Conservation (phyloP, 2,329 filamentous ascomycete species). For the Scedosporium aurantiacum region DNA sequence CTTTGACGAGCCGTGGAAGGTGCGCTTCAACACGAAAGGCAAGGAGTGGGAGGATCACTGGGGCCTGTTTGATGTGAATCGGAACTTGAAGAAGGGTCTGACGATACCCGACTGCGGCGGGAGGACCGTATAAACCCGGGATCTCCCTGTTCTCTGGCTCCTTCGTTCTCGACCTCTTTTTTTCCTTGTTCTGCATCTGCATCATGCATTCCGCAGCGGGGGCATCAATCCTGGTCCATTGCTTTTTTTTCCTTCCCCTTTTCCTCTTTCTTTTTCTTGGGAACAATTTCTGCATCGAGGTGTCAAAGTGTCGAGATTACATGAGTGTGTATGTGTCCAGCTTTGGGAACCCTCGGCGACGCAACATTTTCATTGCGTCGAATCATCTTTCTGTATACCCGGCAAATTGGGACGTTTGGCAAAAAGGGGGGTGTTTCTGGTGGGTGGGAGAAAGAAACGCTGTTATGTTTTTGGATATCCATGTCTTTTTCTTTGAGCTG, state of each 20-base stretch:
- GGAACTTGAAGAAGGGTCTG: constrained; percentile 73
- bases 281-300: neutral
- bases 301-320: neutral
- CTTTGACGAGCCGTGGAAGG: constrained; percentile 96
- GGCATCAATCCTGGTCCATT: too few species aligned
- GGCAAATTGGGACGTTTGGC: neutral
- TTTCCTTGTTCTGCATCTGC: neutral
- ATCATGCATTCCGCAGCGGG: neutral
- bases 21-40: constrained; percentile 52
- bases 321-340: neutral
- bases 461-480: neutral
- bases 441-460: neutral
- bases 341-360: too few species aligned
- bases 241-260: neutral
- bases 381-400: too few species aligned
- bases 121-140: constrained; percentile 42
- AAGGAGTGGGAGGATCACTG: constrained; percentile 91
- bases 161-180: neutral
- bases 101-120: constrained; percentile 81
- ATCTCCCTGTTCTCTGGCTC: neutral
- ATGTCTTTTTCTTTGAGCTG: neutral
- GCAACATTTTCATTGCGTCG: too few species aligned
- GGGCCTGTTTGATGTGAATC: constrained; percentile 78
- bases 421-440: neutral
- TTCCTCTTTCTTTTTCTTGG: neutral